Evolutionary conservation across 495 filamentous ascomycete genomes (phyloP), one percentile per base, ranked within the genome.

Genomic region (Daldinia vernicosa): DNA sequence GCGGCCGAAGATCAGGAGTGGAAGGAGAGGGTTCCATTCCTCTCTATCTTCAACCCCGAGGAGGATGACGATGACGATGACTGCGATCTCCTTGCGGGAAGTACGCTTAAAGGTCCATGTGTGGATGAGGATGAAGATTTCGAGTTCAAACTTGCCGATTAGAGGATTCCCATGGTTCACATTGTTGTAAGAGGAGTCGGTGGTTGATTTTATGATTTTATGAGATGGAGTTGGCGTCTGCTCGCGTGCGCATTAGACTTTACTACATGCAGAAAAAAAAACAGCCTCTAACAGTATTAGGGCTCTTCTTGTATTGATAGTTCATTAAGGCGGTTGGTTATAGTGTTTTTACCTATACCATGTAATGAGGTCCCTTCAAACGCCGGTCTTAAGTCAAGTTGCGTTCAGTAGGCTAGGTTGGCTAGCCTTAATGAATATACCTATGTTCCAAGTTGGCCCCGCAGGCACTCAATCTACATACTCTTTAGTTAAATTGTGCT

Each of bases 41-140:
- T 84, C 0, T 79, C 81, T 26, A 82, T 84, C 60, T 84, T 84
- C 62, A 75, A 82, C n/a, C 65, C 70, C 33, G 78, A 79, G 12
- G 77, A 79, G 6, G 78, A 77, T 9, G 81, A 80, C 1, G 74
- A 75, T 12, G 76, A 75, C 28, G 64, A 72, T 9, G 76, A 71
- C 6, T 57, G 60, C 26, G 66, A 72, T 32, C 33, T 67, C 39
- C 33, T 79, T 0, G 67, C 63, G 5, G 66, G 68, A 35, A 32
- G 55, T 1, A 28, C 59, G 32, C 71, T 74, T 0, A 63, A 63
- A 9, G 45, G 45, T 33, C 19, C 60, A 35, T 33, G 69, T 12
- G 65, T 74, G 6, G 78, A 79, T 8, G 76, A 77, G 15, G 79
- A 80, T 3, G 78, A 81, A 0, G 75, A 80, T 27, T 82, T 84